A percentile compares a stretch with the other conserved stretches of the same genome.
These are phyloP conservation scores for Melastoma candidum DNA, from an alignment of 441 rosid species.

Conservation along the genomic window DNA sequence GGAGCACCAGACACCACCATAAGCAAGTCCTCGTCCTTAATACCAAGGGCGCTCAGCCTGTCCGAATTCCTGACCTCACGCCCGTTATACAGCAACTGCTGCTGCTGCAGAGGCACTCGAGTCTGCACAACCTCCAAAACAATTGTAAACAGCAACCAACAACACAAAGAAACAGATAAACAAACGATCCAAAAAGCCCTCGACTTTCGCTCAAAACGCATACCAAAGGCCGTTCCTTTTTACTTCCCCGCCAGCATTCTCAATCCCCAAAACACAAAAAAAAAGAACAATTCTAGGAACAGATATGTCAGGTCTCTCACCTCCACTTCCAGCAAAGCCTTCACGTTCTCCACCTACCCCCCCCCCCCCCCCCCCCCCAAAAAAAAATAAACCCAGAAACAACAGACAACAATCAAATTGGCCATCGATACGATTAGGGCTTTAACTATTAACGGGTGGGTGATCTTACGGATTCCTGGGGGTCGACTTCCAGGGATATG, in stretches of 20 bases:
- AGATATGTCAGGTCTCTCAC: constrained; percentile 25
- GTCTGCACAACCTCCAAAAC: constrained; percentile 42
- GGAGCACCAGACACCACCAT: constrained; percentile 71
- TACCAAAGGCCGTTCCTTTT: too few species aligned
- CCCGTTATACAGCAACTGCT: constrained; percentile 78
- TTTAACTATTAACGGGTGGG: background rate
- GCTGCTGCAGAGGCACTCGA: constrained; percentile 69
- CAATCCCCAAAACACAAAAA: background rate
- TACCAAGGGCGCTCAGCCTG: constrained; percentile 75
- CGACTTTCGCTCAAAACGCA: too few species aligned
- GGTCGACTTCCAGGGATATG: constrained; percentile 71
- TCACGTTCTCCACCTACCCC: constrained; percentile 78
- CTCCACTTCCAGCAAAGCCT: constrained; percentile 95
- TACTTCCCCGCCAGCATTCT: background rate
- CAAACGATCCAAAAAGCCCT: background rate
- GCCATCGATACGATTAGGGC: constrained; percentile 9
- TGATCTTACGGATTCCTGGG: constrained; percentile 60
- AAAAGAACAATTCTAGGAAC: too few species aligned
- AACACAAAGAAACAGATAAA: background rate
- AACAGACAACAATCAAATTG: background rate
- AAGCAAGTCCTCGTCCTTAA: constrained; percentile 78
- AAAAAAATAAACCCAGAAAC: too few species aligned
- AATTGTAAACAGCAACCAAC: background rate
- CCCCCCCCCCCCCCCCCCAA: too few species aligned
- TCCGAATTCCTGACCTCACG: constrained; percentile 68